Conservation (phyloP, 2,329 filamentous ascomycete genomes). For the Stemphylium lycopersici region DNA sequence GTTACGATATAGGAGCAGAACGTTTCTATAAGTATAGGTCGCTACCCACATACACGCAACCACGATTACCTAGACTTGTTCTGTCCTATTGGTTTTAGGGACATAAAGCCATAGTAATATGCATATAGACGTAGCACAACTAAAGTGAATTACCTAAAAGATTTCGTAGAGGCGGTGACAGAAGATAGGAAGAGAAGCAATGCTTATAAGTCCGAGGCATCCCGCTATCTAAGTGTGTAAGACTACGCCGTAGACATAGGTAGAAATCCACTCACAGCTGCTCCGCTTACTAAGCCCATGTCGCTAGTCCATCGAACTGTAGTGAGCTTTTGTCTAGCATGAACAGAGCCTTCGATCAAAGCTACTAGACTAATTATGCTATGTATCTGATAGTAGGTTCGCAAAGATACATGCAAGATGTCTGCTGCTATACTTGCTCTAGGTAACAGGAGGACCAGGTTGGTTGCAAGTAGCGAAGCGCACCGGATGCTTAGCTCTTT, state of each 20-base stretch:
- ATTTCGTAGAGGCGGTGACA: slow-evolving; percentile 8
- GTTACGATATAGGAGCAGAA: slow-evolving; percentile 20
- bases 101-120: slow-evolving; percentile 18
- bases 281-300: background rate
- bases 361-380: slow-evolving; percentile 7
- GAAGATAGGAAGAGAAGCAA: slow-evolving; percentile 9
- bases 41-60: slow-evolving; percentile 10
- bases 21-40: slow-evolving; percentile 12
- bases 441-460: slow-evolving; percentile 15
- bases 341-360: slow-evolving; percentile 9
- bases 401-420: slow-evolving; percentile 11
- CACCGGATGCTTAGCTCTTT: slow-evolving; percentile 14
- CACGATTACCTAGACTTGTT: slow-evolving; percentile 6
- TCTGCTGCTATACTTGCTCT: slow-evolving; percentile 11
- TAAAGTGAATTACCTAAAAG: slow-evolving; percentile 10
- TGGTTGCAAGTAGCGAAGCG: slow-evolving; percentile 16
- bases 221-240: background rate
- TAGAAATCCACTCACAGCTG: background rate
- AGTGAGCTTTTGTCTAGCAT: slow-evolving; percentile 7
- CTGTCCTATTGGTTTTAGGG: slow-evolving; percentile 1
- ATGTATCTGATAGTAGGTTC: slow-evolving; percentile 3
- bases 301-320: background rate
- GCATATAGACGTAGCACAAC: slow-evolving; percentile 14
- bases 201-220: slow-evolving; percentile 7
- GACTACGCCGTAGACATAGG: background rate